Conservation (phyloP, 169 alveolate genomes). For the Eimeria zaria region DNA sequence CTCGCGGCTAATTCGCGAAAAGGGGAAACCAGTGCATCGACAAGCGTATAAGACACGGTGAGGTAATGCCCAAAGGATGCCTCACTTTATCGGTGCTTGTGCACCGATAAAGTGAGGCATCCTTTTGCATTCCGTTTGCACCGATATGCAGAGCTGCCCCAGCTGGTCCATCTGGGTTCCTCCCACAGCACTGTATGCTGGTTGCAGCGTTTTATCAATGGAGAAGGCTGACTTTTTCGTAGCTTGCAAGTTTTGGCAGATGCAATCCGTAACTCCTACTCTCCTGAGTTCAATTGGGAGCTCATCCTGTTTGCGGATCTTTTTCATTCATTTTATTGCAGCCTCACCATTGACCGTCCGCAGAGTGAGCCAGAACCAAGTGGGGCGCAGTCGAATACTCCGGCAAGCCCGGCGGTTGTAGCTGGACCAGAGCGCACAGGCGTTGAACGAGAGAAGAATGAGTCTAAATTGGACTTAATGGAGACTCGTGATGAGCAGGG, state of each 20-base stretch:
- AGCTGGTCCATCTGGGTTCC: background rate
- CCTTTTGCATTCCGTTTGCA: background rate
- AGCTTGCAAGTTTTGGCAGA: background rate
- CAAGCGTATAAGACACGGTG: slow-evolving; percentile 16
- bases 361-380: background rate
- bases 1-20: slow-evolving; percentile 15
- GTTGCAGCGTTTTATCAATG: background rate
- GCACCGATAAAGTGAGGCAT: background rate
- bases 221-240: background rate
- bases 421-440: background rate
- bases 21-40: slow-evolving; percentile 6
- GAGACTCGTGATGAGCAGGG: background rate
- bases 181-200: background rate
- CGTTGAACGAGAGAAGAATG: background rate
- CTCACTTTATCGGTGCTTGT: background rate
- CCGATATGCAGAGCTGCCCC: background rate
- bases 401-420: background rate
- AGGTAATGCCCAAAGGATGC: background rate
- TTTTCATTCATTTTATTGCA: background rate
- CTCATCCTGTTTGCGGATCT: too few species aligned
- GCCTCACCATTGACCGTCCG: background rate
- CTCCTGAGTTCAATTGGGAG: background rate
- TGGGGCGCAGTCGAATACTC: background rate
- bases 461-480: background rate
- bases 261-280: background rate